phyloP scores from a whole-genome alignment of 768 basidiomycete species.

The Lactifluus echinatus region DNA sequence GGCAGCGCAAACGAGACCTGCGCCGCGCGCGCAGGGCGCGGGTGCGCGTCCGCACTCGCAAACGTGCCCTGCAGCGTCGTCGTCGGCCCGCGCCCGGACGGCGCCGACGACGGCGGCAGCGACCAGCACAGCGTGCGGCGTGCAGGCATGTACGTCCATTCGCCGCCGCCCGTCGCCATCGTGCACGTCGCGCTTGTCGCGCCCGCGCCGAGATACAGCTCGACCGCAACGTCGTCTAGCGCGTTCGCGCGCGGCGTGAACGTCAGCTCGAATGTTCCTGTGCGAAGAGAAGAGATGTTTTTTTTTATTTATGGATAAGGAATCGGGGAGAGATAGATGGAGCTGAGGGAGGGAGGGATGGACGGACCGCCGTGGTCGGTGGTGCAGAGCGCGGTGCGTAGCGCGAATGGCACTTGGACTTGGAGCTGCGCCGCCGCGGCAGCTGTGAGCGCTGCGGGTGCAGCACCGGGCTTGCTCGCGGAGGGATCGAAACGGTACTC shows the following conservation, averaged over 20 bases:
- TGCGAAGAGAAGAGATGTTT: constrained; percentile 21
- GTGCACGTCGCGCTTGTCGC: constrained; percentile 68
- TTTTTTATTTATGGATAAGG: constrained; percentile 14
- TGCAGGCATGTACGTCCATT: constrained; percentile 74
- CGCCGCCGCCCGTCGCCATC: constrained; percentile 49
- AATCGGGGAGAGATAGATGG: too few species aligned
- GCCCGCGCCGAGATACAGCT: constrained; percentile 67
- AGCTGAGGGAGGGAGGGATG: not conserved
- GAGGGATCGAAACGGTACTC: constrained; percentile 66
- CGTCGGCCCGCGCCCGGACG: constrained; percentile 56
- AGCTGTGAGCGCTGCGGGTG: constrained; percentile 31
- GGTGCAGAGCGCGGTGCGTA: constrained; percentile 29
- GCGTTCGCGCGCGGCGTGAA: constrained; percentile 34
- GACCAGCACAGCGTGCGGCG: constrained; percentile 64
- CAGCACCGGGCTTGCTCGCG: constrained; percentile 28
- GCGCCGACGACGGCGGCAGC: constrained; percentile 44
- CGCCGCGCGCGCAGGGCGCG: constrained; percentile 68
- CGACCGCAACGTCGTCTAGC: constrained; percentile 64
- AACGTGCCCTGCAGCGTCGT: constrained; percentile 63
- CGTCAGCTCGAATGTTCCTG: constrained; percentile 49
- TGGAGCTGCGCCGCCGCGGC: constrained; percentile 20
- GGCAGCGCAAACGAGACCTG: constrained; percentile 65
- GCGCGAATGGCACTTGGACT: constrained; percentile 29
- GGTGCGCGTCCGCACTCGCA: constrained; percentile 33
- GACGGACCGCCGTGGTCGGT: constrained; percentile 35